phyloP scores from a whole-genome alignment of 2,329 filamentous ascomycete species.

The Botryotinia calthae region DNA sequence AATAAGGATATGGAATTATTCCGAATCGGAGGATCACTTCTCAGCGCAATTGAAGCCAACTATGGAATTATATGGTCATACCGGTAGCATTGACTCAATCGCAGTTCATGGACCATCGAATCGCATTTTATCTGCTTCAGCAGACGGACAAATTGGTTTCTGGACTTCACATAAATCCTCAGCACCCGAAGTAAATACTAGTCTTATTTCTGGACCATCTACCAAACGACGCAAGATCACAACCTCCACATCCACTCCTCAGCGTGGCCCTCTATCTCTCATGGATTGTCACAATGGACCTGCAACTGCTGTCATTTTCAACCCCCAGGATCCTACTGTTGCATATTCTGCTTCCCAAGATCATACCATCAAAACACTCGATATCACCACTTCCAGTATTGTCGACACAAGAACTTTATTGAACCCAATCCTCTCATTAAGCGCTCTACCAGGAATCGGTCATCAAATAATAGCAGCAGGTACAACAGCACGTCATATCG shows the following conservation, averaged over 20 bases:
- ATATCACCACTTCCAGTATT: slow-evolving; percentile 74
- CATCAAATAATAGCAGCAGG: slow-evolving; percentile 63
- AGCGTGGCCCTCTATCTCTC: slow-evolving; percentile 75
- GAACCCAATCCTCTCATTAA: slow-evolving; percentile 77
- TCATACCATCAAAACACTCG: slow-evolving; percentile 86
- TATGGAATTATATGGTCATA: slow-evolving; percentile 83
- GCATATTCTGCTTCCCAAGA: slow-evolving; percentile 91
- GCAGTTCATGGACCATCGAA: slow-evolving; percentile 70
- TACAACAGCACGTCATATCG: slow-evolving; percentile 82
- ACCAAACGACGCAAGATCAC: slow-evolving; percentile 74
- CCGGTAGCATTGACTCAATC: slow-evolving; percentile 68
- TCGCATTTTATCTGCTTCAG: slow-evolving; percentile 80
- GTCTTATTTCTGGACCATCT: slow-evolving; percentile 64
- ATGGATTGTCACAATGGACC: slow-evolving; percentile 67
- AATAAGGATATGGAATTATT: slow-evolving; percentile 86
- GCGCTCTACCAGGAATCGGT: slow-evolving; percentile 63
- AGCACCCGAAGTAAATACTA: slow-evolving; percentile 68
- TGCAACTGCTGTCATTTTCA: slow-evolving; percentile 80
- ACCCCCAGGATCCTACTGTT: slow-evolving; percentile 78
- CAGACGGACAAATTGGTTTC: slow-evolving; percentile 80
- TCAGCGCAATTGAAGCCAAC: slow-evolving; percentile 61
- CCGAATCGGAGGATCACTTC: slow-evolving; percentile 60
- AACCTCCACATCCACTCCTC: slow-evolving; percentile 51
- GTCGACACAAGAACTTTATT: slow-evolving; percentile 82
- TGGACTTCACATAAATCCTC: slow-evolving; percentile 81